phyloP scores from a whole-genome alignment of 2,329 filamentous ascomycete genomes.

The Hirsutella minnesotensis region DNA sequence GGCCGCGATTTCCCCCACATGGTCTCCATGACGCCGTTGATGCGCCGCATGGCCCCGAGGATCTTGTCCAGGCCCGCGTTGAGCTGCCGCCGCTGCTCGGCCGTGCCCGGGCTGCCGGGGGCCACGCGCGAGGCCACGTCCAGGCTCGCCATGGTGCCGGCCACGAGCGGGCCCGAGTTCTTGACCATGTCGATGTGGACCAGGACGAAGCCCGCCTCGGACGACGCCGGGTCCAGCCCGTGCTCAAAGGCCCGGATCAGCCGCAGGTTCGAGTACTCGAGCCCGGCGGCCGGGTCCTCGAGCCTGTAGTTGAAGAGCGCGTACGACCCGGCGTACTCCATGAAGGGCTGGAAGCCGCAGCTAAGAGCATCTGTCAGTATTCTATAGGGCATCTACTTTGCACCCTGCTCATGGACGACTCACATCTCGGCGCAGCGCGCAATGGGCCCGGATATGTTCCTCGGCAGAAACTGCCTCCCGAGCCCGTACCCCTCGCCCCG shows the following conservation, averaged over 20 bases:
- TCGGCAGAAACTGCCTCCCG: conserved; percentile 61
- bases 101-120: conserved; percentile 9
- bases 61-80: conserved; percentile 53
- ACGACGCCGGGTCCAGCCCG: conserved; percentile 74
- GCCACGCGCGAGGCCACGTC: conserved; percentile 30
- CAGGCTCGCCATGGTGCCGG: conserved; percentile 57
- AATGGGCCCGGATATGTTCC: conserved; percentile 67
- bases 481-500: conserved; percentile 68
- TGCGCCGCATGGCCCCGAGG: conserved; percentile 45
- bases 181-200: conserved; percentile 94
- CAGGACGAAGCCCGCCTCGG: conserved; percentile 91
- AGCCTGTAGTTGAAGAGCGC: conserved; percentile 58
- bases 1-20: conserved; percentile 92
- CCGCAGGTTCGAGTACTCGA: conserved; percentile 58
- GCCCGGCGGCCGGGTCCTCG: conserved; percentile 40
- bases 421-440: conserved; percentile 76
- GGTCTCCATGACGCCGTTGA: conserved; percentile 71
- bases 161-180: conserved; percentile 67
- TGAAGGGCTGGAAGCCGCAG: conserved; percentile 76
- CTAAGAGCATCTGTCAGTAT: conserved; percentile 13
- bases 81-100: conserved; percentile 39
- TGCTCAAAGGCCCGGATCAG: conserved; percentile 86
- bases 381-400: too few relatives aligned
- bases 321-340: conserved; percentile 68
- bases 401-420: too few relatives aligned